Conservation (phyloP, 352 stramenopile genomes). For the Elongisporangium prolatum region DNA sequence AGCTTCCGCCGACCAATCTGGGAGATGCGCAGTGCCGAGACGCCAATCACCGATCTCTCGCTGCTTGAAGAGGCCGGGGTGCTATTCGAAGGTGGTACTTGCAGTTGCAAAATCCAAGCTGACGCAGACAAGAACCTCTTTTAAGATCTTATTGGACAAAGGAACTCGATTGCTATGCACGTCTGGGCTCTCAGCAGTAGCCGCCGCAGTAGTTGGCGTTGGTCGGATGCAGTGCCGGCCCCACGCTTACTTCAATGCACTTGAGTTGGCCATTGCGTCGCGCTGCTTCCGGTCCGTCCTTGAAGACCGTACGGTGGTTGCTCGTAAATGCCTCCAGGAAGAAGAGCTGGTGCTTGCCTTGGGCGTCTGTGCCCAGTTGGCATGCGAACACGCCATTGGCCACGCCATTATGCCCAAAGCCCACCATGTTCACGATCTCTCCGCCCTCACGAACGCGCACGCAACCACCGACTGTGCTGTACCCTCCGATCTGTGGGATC, state of each 20-base stretch:
- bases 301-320: constrained; percentile 39
- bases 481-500: constrained; percentile 44
- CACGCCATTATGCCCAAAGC: constrained; percentile 58
- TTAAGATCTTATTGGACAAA: too few species aligned
- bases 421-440: constrained; percentile 44
- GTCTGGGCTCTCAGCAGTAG: constrained; percentile 41
- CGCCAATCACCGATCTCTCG: too few species aligned
- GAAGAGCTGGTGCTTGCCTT: constrained; percentile 48
- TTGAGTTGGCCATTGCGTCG: constrained; percentile 37
- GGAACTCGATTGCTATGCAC: too few species aligned
- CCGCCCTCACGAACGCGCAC: constrained; percentile 54
- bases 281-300: constrained; percentile 24
- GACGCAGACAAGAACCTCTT: background rate
- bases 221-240: constrained; percentile 28
- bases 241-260: constrained; percentile 42
- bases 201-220: constrained; percentile 53
- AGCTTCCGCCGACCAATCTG: too few species aligned
- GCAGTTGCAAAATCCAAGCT: background rate
- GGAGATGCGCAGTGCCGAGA: too few species aligned
- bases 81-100: background rate
- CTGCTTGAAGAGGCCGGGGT: constrained; percentile 4
- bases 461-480: constrained; percentile 38
- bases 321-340: constrained; percentile 46
- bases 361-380: constrained; percentile 44
- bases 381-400: constrained; percentile 51